Evolutionary conservation across 495 filamentous ascomycete species (phyloP).

Genomic region (Cercophora newfieldiana): DNA sequence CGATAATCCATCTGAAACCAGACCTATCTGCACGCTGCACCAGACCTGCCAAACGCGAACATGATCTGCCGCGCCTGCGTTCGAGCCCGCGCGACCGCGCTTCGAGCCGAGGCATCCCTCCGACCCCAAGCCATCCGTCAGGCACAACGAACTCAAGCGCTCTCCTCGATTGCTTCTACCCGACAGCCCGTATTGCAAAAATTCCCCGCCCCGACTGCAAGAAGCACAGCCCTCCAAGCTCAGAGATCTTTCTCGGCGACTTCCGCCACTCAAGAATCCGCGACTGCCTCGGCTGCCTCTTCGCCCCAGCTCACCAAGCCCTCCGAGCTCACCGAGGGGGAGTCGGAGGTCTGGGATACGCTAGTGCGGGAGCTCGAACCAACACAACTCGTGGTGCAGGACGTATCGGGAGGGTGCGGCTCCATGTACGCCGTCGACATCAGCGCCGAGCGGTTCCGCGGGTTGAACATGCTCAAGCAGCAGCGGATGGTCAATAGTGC

Average conservation of each 20-base stretch:
- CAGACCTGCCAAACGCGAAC: background rate
- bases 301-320: constrained; percentile 37
- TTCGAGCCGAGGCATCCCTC: background rate
- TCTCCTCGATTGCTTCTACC: constrained; percentile 3
- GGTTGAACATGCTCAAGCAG: constrained; percentile 66
- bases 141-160: background rate
- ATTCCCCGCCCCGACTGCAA: background rate
- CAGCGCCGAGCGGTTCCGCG: constrained; percentile 62
- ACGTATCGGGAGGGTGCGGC: constrained; percentile 77
- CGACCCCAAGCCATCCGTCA: background rate
- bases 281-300: constrained; percentile 5
- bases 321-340: constrained; percentile 42
- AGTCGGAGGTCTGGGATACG: constrained; percentile 48
- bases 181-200: background rate
- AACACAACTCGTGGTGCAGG: constrained; percentile 60
- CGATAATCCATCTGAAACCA: background rate
- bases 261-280: constrained; percentile 2
- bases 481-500: constrained; percentile 69
- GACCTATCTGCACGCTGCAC: background rate
- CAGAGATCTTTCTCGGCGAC: constrained; percentile 13
- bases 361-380: constrained; percentile 45
- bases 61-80: constrained; percentile 16
- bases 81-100: constrained; percentile 8
- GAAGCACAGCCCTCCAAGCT: constrained; percentile 1
- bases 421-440: constrained; percentile 78